These are phyloP conservation scores for Dalbergia cochinchinensis DNA, from an alignment of 306 rosid genomes.

Conservation along the genomic window DNA sequence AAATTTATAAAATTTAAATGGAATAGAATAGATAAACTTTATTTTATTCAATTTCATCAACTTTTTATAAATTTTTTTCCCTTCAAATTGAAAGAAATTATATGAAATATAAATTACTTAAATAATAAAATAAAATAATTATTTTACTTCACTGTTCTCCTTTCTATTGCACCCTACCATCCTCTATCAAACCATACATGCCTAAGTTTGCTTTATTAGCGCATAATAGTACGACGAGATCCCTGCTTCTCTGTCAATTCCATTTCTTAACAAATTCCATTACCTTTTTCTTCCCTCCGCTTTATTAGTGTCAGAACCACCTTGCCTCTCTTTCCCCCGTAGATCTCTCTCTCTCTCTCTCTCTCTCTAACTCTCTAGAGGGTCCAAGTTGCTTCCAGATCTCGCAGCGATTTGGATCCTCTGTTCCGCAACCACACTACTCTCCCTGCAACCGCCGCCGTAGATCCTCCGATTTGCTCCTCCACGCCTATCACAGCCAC, in stretches of 20 bases:
- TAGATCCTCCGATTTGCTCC: constrained; percentile 56
- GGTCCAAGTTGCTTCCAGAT: constrained; percentile 70
- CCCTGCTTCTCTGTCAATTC: constrained; percentile 39
- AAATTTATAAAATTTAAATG: no score
- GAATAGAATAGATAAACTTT: no score
- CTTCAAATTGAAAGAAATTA: no score
- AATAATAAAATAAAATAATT: no score
- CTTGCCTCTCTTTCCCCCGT: constrained; percentile 34
- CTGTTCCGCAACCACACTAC: neutral
- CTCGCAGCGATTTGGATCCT: constrained; percentile 64
- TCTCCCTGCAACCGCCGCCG: constrained; percentile 38
- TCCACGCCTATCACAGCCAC: constrained; percentile 52
- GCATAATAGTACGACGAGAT: constrained; percentile 33
- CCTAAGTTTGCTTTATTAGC: constrained; percentile 24
- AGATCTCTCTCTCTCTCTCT: constrained; percentile 46
- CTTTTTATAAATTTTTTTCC: no score
- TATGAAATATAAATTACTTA: no score
- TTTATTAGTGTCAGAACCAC: constrained; percentile 49
- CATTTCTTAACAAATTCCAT: no score
- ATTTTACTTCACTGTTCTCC: no score
- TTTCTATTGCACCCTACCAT: no score
- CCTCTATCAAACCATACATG: rapidly evolving
- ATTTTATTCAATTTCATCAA: no score
- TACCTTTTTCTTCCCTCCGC: constrained; percentile 40
- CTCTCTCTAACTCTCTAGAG: no score